phyloP scores from a whole-genome alignment of 371 early-diverging fungal genomes.

The Rhizopus sp. region DNA sequence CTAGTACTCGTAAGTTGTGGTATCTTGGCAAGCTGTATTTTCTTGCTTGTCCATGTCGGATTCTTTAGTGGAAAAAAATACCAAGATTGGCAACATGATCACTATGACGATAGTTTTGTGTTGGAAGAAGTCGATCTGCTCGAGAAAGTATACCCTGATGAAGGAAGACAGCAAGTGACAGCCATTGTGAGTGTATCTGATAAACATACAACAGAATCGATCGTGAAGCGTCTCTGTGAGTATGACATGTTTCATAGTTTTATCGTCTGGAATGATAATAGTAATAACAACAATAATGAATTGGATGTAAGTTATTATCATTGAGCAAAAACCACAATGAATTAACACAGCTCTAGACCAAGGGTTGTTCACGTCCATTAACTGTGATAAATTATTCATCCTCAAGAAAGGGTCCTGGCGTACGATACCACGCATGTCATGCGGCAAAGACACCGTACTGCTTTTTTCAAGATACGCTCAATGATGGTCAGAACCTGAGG shows the following conservation, averaged over 20 bases:
- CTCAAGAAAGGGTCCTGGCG: slow-evolving; percentile 49
- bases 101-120: slow-evolving; percentile 13
- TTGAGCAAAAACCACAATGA: slow-evolving; percentile 1
- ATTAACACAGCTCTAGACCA: background rate
- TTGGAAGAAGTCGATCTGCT: slow-evolving; percentile 46
- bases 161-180: slow-evolving; percentile 55
- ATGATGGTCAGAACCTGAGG: slow-evolving; percentile 40
- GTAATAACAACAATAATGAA: slow-evolving; percentile 36
- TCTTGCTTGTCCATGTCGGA: slow-evolving; percentile 44
- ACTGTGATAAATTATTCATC: slow-evolving; percentile 56
- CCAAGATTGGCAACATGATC: slow-evolving; percentile 47
- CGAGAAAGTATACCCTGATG: slow-evolving; percentile 57
- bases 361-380: slow-evolving; percentile 40
- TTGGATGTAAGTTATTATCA: slow-evolving; percentile 36
- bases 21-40: slow-evolving; percentile 27
- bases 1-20: slow-evolving; percentile 9
- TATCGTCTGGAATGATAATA: slow-evolving; percentile 66
- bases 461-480: slow-evolving; percentile 61
- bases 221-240: slow-evolving; percentile 51
- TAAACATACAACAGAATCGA: slow-evolving; percentile 26
- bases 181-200: slow-evolving; percentile 44
- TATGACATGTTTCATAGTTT: slow-evolving; percentile 62
- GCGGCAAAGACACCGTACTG: slow-evolving; percentile 63
- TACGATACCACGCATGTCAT: slow-evolving; percentile 64
- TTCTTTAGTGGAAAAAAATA: slow-evolving; percentile 52